Conservation (phyloP, 2,329 filamentous ascomycete genomes). For the Penicillium sp. region DNA sequence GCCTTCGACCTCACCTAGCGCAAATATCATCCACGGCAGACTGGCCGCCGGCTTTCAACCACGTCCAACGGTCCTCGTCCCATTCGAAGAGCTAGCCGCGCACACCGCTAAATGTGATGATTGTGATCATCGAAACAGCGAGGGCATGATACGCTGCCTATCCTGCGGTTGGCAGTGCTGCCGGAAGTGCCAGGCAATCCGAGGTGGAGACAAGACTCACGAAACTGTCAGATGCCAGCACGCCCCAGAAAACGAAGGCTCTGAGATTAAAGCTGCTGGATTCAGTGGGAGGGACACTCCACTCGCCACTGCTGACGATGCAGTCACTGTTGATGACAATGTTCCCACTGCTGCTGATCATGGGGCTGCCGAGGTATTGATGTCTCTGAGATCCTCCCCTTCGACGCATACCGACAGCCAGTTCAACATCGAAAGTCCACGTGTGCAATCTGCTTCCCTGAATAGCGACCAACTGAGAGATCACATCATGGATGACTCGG, state of each 20-base stretch:
- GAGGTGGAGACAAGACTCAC: slow-evolving; percentile 16
- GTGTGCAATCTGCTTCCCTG: background rate
- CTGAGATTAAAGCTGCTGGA: background rate
- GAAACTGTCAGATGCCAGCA: slow-evolving; percentile 1
- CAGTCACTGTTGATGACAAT: too few relatives aligned
- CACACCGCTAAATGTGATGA: slow-evolving; percentile 41
- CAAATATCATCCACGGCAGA: background rate
- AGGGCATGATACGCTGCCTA: slow-evolving; percentile 33
- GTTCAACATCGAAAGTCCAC: background rate
- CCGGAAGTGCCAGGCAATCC: slow-evolving; percentile 26
- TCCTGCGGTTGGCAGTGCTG: slow-evolving; percentile 39
- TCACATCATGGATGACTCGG: background rate
- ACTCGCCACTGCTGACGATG: background rate
- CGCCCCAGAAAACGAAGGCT: background rate
- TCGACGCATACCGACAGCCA: background rate
- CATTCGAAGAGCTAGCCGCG: slow-evolving; percentile 29
- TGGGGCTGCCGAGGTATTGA: background rate
- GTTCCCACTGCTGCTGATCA: background rate
- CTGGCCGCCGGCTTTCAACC: background rate
- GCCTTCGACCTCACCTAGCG: background rate
- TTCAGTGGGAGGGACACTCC: background rate
- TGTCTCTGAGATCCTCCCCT: background rate
- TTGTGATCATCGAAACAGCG: slow-evolving; percentile 35
- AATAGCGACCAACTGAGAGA: background rate
- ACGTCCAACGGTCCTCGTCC: background rate